These are phyloP conservation scores for Lactarius pseudohatsudake DNA, from an alignment of 768 basidiomycete genomes.

Conservation along the genomic window DNA sequence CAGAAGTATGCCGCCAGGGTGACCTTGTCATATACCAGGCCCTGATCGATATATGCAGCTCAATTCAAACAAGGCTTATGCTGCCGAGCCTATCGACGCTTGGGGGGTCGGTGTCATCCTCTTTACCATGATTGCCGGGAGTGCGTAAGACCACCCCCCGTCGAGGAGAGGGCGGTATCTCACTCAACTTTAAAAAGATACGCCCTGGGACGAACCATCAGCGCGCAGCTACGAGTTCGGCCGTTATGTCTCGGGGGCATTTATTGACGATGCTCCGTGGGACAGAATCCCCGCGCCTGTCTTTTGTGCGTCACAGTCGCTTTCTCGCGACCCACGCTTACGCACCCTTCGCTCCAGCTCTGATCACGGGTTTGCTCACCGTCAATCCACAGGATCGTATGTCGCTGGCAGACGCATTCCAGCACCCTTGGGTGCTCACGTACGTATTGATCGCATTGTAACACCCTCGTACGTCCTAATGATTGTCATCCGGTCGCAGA, in stretches of 20 bases:
- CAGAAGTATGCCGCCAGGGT: slow-evolving; percentile 59
- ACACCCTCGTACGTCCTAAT: background rate
- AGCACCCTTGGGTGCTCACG: slow-evolving; percentile 78
- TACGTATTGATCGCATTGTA: slow-evolving; percentile 34
- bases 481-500: slow-evolving; percentile 38
- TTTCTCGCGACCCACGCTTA: background rate
- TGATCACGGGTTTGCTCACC: slow-evolving; percentile 73
- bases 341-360: slow-evolving; percentile 46
- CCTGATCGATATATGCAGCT: slow-evolving; percentile 46
- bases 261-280: slow-evolving; percentile 82
- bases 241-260: slow-evolving; percentile 70
- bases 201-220: slow-evolving; percentile 97
- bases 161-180: background rate
- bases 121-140: slow-evolving; percentile 87
- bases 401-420: slow-evolving; percentile 54
- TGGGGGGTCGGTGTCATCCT: slow-evolving; percentile 97
- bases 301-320: slow-evolving; percentile 56
- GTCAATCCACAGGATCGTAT: slow-evolving; percentile 68
- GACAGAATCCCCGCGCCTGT: slow-evolving; percentile 50
- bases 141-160: slow-evolving; percentile 47
- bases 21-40: background rate
- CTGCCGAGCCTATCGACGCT: slow-evolving; percentile 90
- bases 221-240: slow-evolving; percentile 71
- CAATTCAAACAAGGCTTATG: slow-evolving; percentile 63
- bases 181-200: slow-evolving; percentile 54